These are phyloP conservation scores for Podaxis sp. DNA, from an alignment of 768 basidiomycete genomes.

Conservation along the genomic window DNA sequence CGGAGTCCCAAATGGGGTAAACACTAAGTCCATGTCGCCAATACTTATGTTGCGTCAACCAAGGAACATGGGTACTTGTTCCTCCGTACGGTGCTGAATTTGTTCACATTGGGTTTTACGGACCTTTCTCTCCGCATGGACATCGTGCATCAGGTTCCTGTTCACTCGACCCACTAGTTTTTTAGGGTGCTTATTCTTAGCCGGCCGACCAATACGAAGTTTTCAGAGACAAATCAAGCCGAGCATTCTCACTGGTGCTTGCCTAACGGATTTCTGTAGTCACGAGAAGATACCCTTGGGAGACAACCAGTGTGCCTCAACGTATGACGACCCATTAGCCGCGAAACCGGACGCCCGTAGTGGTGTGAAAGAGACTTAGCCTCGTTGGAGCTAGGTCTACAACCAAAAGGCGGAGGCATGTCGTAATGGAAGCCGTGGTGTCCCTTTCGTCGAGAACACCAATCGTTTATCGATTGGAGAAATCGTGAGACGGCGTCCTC, in stretches of 20 bases:
- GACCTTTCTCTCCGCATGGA: not conserved
- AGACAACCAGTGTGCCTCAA: not conserved
- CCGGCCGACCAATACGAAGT: not conserved
- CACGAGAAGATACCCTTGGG: not conserved
- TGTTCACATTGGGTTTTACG: not conserved
- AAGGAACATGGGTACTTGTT: not conserved
- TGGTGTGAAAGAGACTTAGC: not conserved
- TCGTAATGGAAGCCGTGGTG: not conserved
- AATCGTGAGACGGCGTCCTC: slow-evolving; percentile 1
- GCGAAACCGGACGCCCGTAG: not conserved
- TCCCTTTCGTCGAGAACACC: not conserved
- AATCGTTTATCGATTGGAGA: slow-evolving; percentile 3
- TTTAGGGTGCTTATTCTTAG: slow-evolving; percentile 1
- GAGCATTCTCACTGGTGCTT: not conserved
- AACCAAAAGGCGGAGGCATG: not conserved
- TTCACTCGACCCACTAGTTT: not conserved
- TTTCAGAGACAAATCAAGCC: slow-evolving; percentile 4
- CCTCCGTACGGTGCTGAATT: not conserved
- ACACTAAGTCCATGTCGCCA: not conserved
- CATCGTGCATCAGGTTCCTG: not conserved
- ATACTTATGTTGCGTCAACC: not conserved
- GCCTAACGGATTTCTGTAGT: slow-evolving; percentile 1
- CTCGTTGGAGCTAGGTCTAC: not conserved
- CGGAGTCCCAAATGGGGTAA: slow-evolving; percentile 1
- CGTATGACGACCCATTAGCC: not conserved